A percentile compares a stretch with the other conserved stretches of the same genome.
phyloP scores from a whole-genome alignment of 2,329 filamentous ascomycete species.

The Tympanopsis confertula region DNA sequence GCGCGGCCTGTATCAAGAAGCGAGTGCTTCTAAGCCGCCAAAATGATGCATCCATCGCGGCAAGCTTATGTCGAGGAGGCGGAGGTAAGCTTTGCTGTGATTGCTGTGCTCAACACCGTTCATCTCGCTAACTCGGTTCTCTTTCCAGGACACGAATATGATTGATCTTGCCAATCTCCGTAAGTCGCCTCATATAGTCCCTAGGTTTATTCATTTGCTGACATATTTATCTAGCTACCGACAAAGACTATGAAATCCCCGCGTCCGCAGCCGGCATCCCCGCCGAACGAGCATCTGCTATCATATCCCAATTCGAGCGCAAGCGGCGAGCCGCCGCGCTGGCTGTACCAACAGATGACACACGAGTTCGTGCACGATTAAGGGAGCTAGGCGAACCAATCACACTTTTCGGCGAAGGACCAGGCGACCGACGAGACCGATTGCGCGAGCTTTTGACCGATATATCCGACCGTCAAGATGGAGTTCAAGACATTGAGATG shows the following conservation, averaged over 20 bases:
- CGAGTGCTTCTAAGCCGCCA: no score
- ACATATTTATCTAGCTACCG: constrained; percentile 37
- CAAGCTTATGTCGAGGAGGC: constrained; percentile 62
- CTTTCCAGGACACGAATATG: no score
- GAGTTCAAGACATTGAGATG: constrained; percentile 8
- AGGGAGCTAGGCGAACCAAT: constrained; percentile 59
- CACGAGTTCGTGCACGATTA: constrained; percentile 48
- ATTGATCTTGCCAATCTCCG: not conserved
- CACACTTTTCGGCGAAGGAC: constrained; percentile 62
- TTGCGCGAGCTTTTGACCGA: constrained; percentile 46
- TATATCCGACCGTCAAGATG: constrained; percentile 20
- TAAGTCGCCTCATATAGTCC: constrained; percentile 4
- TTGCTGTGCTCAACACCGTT: constrained; percentile 5
- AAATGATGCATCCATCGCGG: constrained; percentile 47
- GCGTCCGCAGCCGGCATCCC: constrained; percentile 36
- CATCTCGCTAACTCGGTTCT: constrained; percentile 18
- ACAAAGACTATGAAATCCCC: constrained; percentile 54
- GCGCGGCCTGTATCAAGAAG: no score
- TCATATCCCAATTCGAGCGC: constrained; percentile 56
- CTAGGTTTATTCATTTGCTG: constrained; percentile 4
- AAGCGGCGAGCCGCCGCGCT: constrained; percentile 60
- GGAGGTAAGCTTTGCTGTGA: constrained; percentile 32
- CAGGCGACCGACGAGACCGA: constrained; percentile 55
- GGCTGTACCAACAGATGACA: constrained; percentile 62
- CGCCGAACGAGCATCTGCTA: constrained; percentile 49